phyloP scores from a whole-genome alignment of 2,329 filamentous ascomycete species.

The Calycina herbarum region DNA sequence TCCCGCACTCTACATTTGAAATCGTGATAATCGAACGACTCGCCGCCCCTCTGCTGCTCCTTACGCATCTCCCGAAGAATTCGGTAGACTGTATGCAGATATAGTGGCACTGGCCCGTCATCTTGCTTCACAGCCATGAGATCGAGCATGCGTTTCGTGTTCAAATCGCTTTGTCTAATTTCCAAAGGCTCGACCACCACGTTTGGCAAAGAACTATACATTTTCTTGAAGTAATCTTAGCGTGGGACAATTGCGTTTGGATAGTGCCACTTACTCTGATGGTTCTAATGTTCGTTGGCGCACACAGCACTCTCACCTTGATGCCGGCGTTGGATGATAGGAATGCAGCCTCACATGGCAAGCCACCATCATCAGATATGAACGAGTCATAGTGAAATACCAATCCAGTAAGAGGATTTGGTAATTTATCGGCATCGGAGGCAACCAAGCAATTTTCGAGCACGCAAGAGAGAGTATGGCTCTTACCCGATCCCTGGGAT shows the following conservation, averaged over 20 bases:
- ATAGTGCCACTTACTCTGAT: slow-evolving; percentile 38
- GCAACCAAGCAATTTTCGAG: slow-evolving; percentile 48
- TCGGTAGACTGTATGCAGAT: slow-evolving; percentile 48
- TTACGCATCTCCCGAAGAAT: slow-evolving; percentile 53
- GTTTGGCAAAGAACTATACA: slow-evolving; percentile 43
- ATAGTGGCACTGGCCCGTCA: slow-evolving; percentile 47
- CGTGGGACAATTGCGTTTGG: not conserved
- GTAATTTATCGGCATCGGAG: slow-evolving; percentile 43
- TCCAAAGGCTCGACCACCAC: slow-evolving; percentile 47
- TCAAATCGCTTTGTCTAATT: slow-evolving; percentile 49
- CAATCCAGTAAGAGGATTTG: slow-evolving; percentile 50
- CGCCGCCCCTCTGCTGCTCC: slow-evolving; percentile 35
- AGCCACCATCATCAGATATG: slow-evolving; percentile 38
- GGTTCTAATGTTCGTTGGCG: slow-evolving; percentile 46
- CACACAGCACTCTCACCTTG: slow-evolving; percentile 52
- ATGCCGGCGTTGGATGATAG: slow-evolving; percentile 48
- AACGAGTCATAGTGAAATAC: slow-evolving; percentile 58
- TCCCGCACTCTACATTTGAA: slow-evolving; percentile 43
- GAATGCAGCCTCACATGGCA: slow-evolving; percentile 55
- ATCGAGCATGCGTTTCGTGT: slow-evolving; percentile 52
- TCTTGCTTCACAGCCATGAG: slow-evolving; percentile 52
- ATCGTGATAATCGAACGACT: slow-evolving; percentile 45
- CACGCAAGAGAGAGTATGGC: slow-evolving; percentile 58
- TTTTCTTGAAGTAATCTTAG: slow-evolving; percentile 13
- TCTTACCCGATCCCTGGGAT: slow-evolving; percentile 62